Percentiles rank a stretch among this genome's conserved stretches.
phyloP scores from a whole-genome alignment of 164 flowering plant species.

The Umbilicus rupestris region DNA sequence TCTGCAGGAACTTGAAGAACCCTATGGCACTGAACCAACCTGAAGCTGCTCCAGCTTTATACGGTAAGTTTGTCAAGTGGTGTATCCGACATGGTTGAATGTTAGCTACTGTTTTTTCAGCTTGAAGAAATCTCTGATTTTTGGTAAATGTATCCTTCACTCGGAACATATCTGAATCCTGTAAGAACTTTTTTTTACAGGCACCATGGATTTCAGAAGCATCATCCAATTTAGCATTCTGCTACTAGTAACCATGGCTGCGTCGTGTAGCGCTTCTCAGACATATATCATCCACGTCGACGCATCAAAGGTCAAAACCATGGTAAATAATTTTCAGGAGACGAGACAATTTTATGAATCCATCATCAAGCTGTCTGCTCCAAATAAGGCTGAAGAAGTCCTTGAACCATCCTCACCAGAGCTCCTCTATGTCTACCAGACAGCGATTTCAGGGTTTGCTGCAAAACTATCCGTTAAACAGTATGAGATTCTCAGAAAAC shows the following conservation, averaged over 20 bases:
- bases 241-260: constrained; percentile 19
- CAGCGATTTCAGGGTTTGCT: constrained; percentile 47
- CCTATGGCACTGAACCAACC: not conserved
- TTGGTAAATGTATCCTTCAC: not conserved
- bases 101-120: not conserved
- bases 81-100: not conserved
- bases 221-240: constrained; percentile 2
- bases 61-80: not conserved
- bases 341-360: constrained; percentile 32
- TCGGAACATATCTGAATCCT: not conserved
- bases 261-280: constrained; percentile 20
- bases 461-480: constrained; percentile 51
- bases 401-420: constrained; percentile 21
- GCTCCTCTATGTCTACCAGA: constrained; percentile 51
- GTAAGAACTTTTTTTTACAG: constrained; percentile 10
- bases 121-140: not conserved
- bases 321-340: constrained; percentile 15
- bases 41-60: not conserved
- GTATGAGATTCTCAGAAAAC: constrained; percentile 22
- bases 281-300: constrained; percentile 68
- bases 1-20: not conserved
- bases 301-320: constrained; percentile 23
- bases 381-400: constrained; percentile 15
- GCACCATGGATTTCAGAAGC: constrained; percentile 15
- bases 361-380: constrained; percentile 26